Evolutionary conservation across 257 asterid genomes (phyloP), one percentile per base, ranked within the genome.

Genomic region (Lavandula angustifolia): DNA sequence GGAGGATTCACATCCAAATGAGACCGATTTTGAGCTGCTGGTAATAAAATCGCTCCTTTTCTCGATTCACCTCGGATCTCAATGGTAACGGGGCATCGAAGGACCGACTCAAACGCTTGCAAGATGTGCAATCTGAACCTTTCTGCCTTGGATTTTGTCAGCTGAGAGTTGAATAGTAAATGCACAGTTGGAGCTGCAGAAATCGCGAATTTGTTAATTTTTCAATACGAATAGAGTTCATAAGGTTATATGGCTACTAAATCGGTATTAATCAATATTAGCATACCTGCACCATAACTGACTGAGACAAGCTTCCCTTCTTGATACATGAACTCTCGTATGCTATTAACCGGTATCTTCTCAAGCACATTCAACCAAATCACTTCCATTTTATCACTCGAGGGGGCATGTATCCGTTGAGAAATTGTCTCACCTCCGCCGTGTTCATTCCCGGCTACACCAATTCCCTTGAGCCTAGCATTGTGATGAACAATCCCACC

Each of bases 141-240:
- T 73, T 92, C 97, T 0, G 94, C 95, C 73, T 91, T 84, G 14
- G 96, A 84, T 77, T 81, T 87, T 3, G 87, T 64, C 63, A 76
- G 75, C 72, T 81, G 85, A 4, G 97, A 90, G 76, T 73, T 84
- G 84, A 92, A 92, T 58, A 79, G 74, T 58, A 92, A 69, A 61
- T 84, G 95, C 67, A 82, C 95, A 4, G 96, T 90, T 3, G 96
- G 94, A 78, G 99, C 99, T 92, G 97, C 76, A 76, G 34, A 71
- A 74, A 49, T 64, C 59, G 66, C 29, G 10, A 60, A 40, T 5
- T 44, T 40, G 11, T 22, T 51, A 5, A 37, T 11, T 44, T 41
- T 17, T 10, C 4, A 53, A 37, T 48, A 52, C 5, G 35, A 59
- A 5, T 18, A 67, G 37, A 46, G 18, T 46, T 38, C 32, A 47